phyloP scores from a whole-genome alignment of 2,329 filamentous ascomycete genomes.

The Nothophaeocryptopus gaeumannii region DNA sequence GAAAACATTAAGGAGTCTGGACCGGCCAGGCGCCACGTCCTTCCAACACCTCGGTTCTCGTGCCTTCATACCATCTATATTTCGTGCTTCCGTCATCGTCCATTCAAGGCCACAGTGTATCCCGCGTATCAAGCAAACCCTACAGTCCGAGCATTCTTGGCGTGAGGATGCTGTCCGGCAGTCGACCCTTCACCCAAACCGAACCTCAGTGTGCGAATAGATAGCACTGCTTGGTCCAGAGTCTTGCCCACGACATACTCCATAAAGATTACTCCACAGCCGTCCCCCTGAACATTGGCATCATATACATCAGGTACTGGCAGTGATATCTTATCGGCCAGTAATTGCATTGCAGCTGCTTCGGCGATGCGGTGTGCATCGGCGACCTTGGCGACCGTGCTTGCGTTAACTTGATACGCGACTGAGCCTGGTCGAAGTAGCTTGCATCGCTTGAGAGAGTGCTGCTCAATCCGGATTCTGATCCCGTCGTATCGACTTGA shows the following conservation, averaged over 20 bases:
- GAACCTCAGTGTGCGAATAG: no score
- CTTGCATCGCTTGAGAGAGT: slow-evolving; percentile 10
- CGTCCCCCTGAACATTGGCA: slow-evolving; percentile 10
- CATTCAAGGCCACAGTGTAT: no score
- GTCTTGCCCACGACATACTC: slow-evolving; percentile 13
- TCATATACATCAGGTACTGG: slow-evolving; percentile 10
- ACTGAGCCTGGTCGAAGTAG: slow-evolving; percentile 5
- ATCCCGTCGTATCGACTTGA: slow-evolving; percentile 6
- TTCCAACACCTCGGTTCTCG: no score
- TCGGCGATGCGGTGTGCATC: slow-evolving; percentile 3
- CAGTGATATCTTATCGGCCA: slow-evolving; percentile 5
- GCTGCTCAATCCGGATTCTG: slow-evolving; percentile 4
- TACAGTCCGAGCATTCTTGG: no score
- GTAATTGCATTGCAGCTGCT: slow-evolving; percentile 8
- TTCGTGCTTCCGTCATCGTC: no score
- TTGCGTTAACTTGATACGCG: slow-evolving; percentile 5
- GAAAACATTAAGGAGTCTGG: no score
- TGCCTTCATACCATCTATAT: no score
- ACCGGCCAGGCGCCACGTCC: no score
- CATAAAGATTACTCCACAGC: slow-evolving; percentile 14
- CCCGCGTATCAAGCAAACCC: no score
- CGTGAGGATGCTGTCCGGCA: no score
- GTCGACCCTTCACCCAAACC: no score
- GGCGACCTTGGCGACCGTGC: slow-evolving; percentile 6
- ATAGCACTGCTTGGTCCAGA: slow-evolving; percentile 10